Conservation (phyloP, 2,329 filamentous ascomycete species). For the Talaromyces sp. region DNA sequence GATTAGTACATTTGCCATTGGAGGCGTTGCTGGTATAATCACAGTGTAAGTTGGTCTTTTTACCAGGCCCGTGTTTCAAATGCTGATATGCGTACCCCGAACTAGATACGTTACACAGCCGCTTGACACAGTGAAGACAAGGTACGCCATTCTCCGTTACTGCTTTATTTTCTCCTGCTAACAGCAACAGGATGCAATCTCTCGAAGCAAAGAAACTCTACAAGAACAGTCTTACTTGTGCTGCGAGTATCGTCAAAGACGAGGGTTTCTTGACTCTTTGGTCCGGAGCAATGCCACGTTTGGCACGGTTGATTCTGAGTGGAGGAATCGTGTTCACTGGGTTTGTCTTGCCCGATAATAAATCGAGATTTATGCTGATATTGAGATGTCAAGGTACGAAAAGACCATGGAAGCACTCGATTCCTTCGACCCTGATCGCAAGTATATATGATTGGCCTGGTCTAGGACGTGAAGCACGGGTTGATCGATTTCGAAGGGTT, state of each 20-base stretch:
- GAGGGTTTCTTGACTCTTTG: slow-evolving; percentile 89
- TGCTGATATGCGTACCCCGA: neutral
- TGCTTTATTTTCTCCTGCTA: slow-evolving; percentile 11
- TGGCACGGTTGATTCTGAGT: slow-evolving; percentile 80
- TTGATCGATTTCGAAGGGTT: neutral
- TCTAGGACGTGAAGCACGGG: neutral
- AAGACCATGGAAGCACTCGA: slow-evolving; percentile 90
- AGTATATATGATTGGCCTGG: slow-evolving; percentile 58
- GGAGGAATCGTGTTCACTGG: slow-evolving; percentile 98
- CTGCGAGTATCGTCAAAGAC: slow-evolving; percentile 73
- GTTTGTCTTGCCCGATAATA: slow-evolving; percentile 35
- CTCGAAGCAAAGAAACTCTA: slow-evolving; percentile 76
- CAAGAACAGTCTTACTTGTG: slow-evolving; percentile 82
- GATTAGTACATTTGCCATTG: slow-evolving; percentile 82
- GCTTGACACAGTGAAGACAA: slow-evolving; percentile 90
- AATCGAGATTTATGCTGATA: slow-evolving; percentile 9
- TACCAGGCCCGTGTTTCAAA: neutral
- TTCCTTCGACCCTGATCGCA: slow-evolving; percentile 71
- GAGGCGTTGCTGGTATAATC: slow-evolving; percentile 80
- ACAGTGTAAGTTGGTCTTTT: slow-evolving; percentile 61
- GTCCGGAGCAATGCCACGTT: slow-evolving; percentile 81
- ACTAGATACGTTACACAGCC: slow-evolving; percentile 54
- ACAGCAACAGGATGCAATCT: slow-evolving; percentile 72
- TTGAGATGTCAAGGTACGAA: slow-evolving; percentile 59
- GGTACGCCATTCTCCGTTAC: slow-evolving; percentile 28